Percentiles rank a stretch among this genome's conserved stretches.
Evolutionary conservation across 2,329 filamentous ascomycete species (phyloP).

Genomic region (Diaporthe vexans): DNA sequence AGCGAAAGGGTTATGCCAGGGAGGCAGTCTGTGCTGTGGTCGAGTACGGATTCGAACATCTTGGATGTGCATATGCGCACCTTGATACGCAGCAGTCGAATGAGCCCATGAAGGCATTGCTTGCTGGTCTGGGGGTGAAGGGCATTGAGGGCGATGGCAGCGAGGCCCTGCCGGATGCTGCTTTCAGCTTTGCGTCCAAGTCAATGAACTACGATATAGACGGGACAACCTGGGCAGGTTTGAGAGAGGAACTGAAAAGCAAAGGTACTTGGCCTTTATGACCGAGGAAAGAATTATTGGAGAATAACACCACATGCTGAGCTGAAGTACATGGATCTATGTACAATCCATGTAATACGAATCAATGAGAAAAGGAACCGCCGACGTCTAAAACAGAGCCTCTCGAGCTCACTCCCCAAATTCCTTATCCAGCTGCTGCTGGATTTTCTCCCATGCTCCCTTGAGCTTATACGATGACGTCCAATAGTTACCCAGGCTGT

Average conservation of each 20-base stretch:
- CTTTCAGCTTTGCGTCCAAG: constrained; percentile 32
- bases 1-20: constrained; percentile 43
- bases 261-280: constrained; percentile 42
- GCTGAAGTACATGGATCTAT: too few relatives aligned
- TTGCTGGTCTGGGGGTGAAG: constrained; percentile 37
- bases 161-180: constrained; percentile 21
- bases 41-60: constrained; percentile 44
- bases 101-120: constrained; percentile 40
- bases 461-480: constrained; percentile 14
- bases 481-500: constrained; percentile 19
- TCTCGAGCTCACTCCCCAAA: background rate
- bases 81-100: constrained; percentile 45
- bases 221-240: constrained; percentile 39
- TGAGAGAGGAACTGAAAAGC: constrained; percentile 38
- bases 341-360: too few relatives aligned
- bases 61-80: constrained; percentile 42
- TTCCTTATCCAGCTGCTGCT: constrained; percentile 9
- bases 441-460: constrained; percentile 16
- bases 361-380: too few relatives aligned
- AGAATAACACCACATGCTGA: too few relatives aligned
- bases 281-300: fast-evolving
- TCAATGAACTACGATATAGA: constrained; percentile 37
- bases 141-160: constrained; percentile 29
- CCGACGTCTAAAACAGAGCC: background rate
- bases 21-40: constrained; percentile 45